Conservation (phyloP, 1,139 yeast genomes). For the Taphrina deformans region DNA sequence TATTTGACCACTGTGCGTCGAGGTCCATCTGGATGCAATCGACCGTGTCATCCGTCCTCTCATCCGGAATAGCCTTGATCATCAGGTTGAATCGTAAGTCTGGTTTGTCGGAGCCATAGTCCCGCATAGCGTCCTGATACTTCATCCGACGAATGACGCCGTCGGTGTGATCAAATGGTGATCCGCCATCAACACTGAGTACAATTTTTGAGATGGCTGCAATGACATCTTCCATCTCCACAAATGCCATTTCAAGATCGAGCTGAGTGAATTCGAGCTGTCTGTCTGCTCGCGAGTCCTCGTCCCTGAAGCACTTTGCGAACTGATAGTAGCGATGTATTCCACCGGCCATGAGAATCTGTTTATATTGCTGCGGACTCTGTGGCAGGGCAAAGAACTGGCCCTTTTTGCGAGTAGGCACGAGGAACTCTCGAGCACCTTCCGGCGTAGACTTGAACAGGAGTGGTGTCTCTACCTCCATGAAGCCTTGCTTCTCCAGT, state of each 20-base stretch:
- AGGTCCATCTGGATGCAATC: slow-evolving; percentile 37
- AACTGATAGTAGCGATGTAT: slow-evolving; percentile 81
- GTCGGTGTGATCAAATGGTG: slow-evolving; percentile 23
- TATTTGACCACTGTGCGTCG: background rate
- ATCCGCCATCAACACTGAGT: slow-evolving; percentile 40
- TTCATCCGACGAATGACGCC: slow-evolving; percentile 49
- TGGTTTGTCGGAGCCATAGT: slow-evolving; percentile 92
- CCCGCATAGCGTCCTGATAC: slow-evolving; percentile 67
- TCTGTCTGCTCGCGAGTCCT: slow-evolving; percentile 88
- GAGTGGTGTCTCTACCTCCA: slow-evolving; percentile 89
- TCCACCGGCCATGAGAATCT: slow-evolving; percentile 91
- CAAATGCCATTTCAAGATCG: slow-evolving; percentile 90
- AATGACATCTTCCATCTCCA: slow-evolving; percentile 67
- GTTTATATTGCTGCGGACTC: slow-evolving; percentile 97
- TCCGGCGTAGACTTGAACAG: slow-evolving; percentile 95
- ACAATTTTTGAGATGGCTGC: slow-evolving; percentile 60
- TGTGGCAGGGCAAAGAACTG: slow-evolving; percentile 88
- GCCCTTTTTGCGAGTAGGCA: slow-evolving; percentile 71
- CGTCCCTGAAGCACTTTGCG: slow-evolving; percentile 94
- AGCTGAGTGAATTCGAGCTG: slow-evolving; percentile 97
- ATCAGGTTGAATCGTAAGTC: slow-evolving; percentile 66
- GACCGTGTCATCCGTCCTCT: slow-evolving; percentile 41
- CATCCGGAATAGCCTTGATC: slow-evolving; percentile 48
- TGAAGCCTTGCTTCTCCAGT: slow-evolving; percentile 55
- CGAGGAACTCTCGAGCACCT: slow-evolving; percentile 94